phyloP scores from a whole-genome alignment of 805 yeast genomes.

The Huiozyma naganishii region DNA sequence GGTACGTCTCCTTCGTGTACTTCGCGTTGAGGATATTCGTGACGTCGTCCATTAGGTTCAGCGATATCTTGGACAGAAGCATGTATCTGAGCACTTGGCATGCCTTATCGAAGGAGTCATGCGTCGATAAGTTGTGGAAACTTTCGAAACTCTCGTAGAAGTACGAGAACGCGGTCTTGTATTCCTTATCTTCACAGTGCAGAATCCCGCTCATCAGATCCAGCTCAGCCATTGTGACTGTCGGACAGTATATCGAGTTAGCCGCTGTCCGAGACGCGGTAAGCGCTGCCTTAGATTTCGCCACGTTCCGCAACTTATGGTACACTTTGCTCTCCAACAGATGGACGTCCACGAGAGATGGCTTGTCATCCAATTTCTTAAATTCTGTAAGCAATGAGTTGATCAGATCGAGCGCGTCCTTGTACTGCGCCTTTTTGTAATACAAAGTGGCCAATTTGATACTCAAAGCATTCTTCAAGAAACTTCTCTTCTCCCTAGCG shows the following conservation, averaged over 20 bases:
- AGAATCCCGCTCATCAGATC: slow-evolving; percentile 92
- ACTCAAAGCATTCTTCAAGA: slow-evolving; percentile 79
- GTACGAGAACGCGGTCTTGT: slow-evolving; percentile 89
- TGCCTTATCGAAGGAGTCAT: slow-evolving; percentile 51
- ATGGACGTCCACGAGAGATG: slow-evolving; percentile 91
- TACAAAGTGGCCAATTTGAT: slow-evolving; percentile 71
- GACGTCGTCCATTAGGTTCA: slow-evolving; percentile 76
- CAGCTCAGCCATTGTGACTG: slow-evolving; percentile 85
- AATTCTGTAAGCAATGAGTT: slow-evolving; percentile 68
- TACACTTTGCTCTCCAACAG: slow-evolving; percentile 80
- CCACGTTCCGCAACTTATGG: slow-evolving; percentile 81
- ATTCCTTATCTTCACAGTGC: slow-evolving; percentile 95
- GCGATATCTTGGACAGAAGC: slow-evolving; percentile 88
- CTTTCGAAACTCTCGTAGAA: slow-evolving; percentile 94
- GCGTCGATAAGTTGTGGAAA: slow-evolving; percentile 41
- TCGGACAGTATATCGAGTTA: slow-evolving; percentile 91
- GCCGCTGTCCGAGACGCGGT: slow-evolving; percentile 96
- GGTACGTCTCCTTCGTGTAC: slow-evolving; percentile 51
- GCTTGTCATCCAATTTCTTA: slow-evolving; percentile 86
- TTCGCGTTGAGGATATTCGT: slow-evolving; percentile 69
- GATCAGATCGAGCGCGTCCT: slow-evolving; percentile 63
- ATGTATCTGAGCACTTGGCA: slow-evolving; percentile 80
- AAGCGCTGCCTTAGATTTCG: slow-evolving; percentile 84
- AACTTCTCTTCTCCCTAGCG: slow-evolving; percentile 66
- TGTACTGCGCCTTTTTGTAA: slow-evolving; percentile 52